Evolutionary conservation across 2,329 filamentous ascomycete genomes (phyloP).

Genomic region (Fusarium staphyleae): DNA sequence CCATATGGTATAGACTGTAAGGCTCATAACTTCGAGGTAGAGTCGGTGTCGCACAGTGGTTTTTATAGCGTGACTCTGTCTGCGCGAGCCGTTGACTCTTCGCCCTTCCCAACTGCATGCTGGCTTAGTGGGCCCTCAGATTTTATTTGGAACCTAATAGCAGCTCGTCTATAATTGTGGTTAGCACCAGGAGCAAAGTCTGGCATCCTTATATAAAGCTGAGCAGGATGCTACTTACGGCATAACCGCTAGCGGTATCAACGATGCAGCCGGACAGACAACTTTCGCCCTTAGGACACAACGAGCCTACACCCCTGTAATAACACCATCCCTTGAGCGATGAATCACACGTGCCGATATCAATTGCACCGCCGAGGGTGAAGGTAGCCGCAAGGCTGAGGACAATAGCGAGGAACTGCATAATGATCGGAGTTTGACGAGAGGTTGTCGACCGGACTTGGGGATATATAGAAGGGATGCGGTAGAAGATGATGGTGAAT

Average conservation of each 20-base stretch:
- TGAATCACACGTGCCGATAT: neutral
- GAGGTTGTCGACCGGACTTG: neutral
- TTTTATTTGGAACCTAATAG: neutral
- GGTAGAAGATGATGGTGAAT: neutral
- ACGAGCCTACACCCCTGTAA: neutral
- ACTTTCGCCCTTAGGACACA: neutral
- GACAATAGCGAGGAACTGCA: neutral
- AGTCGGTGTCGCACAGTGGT: no score
- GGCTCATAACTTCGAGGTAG: no score
- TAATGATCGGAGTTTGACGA: neutral
- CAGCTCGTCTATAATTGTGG: neutral
- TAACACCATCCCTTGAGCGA: neutral
- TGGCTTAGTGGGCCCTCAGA: no score
- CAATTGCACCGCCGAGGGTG: neutral
- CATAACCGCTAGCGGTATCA: neutral
- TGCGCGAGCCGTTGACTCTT: no score
- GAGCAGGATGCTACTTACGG: neutral
- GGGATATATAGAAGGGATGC: neutral
- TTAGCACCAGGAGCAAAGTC: neutral
- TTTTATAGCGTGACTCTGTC: no score
- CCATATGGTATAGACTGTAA: no score
- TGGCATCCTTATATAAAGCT: neutral
- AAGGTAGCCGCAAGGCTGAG: neutral
- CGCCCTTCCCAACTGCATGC: no score
- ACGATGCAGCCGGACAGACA: neutral